Conservation (phyloP, 345 rosid species). For the Diplotaxis tenuifolia region DNA sequence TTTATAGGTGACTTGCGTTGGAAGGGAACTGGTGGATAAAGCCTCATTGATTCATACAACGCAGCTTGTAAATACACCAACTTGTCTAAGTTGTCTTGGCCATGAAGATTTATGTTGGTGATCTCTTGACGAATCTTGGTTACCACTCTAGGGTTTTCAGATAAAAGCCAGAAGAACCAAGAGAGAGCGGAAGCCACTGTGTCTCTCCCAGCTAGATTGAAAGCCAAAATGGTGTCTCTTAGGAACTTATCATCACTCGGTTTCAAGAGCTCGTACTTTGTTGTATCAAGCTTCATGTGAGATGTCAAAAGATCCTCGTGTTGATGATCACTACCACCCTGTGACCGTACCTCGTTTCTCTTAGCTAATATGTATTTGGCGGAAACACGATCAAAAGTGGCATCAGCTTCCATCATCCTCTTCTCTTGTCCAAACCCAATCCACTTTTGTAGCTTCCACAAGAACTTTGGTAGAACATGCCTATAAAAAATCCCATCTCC, state of each 20-base stretch:
- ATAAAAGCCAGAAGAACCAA: too few relatives aligned
- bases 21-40: background rate
- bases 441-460: constrained; percentile 42
- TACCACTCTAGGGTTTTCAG: constrained; percentile 40
- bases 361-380: constrained; percentile 27
- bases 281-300: constrained; percentile 29
- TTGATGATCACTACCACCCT: background rate
- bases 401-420: constrained; percentile 33
- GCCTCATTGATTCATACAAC: background rate
- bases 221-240: constrained; percentile 47
- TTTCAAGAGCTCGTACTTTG: too few relatives aligned
- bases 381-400: constrained; percentile 12
- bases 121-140: constrained; percentile 48
- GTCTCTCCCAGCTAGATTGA: constrained; percentile 55
- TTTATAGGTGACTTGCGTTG: background rate
- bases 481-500: constrained; percentile 27
- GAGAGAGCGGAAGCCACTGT: constrained; percentile 28
- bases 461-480: constrained; percentile 23
- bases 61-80: background rate
- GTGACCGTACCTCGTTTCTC: constrained; percentile 33
- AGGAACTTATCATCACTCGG: too few relatives aligned
- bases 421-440: constrained; percentile 42
- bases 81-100: background rate
- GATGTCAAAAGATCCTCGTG: constrained; percentile 43
- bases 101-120: background rate